Evolutionary conservation across 2,329 filamentous ascomycete genomes (phyloP), one percentile per base, ranked within the genome.

Genomic region (Aspergillus flavus): DNA sequence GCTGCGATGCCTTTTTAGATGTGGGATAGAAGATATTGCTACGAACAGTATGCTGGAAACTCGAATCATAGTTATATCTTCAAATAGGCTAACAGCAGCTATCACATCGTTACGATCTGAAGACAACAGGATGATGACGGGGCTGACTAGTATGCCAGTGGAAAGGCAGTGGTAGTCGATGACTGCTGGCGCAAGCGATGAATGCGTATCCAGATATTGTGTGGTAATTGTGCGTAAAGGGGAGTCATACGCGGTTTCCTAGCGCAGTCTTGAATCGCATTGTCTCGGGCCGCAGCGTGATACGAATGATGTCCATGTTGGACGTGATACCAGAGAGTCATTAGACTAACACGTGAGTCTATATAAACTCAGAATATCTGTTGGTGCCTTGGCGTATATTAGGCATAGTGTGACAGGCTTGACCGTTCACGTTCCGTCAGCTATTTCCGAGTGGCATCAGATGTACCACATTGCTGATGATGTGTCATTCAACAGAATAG

Each of bases 101-200:
- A 62, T 28, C 14, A 54, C 54, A 1, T 48, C 41, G 1, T 57
- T 62, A 46, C 43, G 45, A n/a, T 64, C 57, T 1, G 46, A 54
- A 46, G 62, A 56, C 14, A 58, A 45, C 4, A 60, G 6, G 5
- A 36, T 2, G 14, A 6, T 16, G 5, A 16, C 34, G 34, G 14
- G 14, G 32, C 11, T 34, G 6, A 1, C 14, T 36, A 14, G 6
- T 36, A 16, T 6, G 16, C 5, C 14, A 16, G 16, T 36, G 14
- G 34, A 2, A 34, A 34, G 32, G 10, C 16, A 36, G 34, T 36
- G 1, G 12, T 34, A 0, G 14, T 16, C 12, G 5, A 16, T 14
- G 12, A 36, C 14, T 16, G 12, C 34, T 16, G 12, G 14, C 16
- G 14, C 14, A 36, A 36, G 5, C 14, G 14, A 6, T 36, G 1